Evolutionary conservation across 2,329 filamentous ascomycete genomes (phyloP), one percentile per base, ranked within the genome.

Genomic region (Pezicula radicicola): DNA sequence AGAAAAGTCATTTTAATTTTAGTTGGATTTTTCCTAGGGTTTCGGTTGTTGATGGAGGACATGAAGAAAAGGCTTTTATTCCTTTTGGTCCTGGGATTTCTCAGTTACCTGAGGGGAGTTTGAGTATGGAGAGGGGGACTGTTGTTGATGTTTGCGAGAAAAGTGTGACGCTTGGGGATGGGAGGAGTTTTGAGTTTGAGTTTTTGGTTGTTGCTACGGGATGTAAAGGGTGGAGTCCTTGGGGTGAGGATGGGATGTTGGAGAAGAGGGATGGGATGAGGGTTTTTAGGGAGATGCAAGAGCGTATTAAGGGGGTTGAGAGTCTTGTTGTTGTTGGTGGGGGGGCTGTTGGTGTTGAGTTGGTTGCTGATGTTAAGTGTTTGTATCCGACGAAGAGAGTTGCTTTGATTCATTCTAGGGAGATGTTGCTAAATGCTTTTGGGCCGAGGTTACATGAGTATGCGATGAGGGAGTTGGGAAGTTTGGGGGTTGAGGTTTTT

Each of bases 1-100:
- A 72, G 48, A 77, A 78, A 51, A 74, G 71, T 8, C 78, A 80
- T 61, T 75, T 80, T 53, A 73, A 80, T 51, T 76, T 74, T 49
- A 65, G 72, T 0, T 81, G 75, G 59, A 65, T 66, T 4, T 77
- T 80, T 54, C 77, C 77, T 0, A 66, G 78, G 8, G 77, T 73
- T 47, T 70, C 68, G 3, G 72, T 79, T 5, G 58, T 77, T 1
- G 54, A 25, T 7, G 25, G 60, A 2, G 71, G 67, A 3, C 67
- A 73, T 36, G 76, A 79, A 48, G 60, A 74, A 27, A 72, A 71
- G 44, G 75, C 75, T 0, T 79, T 80, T 46, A 74, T 80, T 19
- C 77, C 78, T 0, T 80, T 78, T 55, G 58, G 64, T 13, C 59
- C 61, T 6, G 55, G 69, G 3, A 54, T 65, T 4, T 53, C 46